Evolutionary conservation across 2,329 filamentous ascomycete genomes (phyloP), one percentile per base, ranked within the genome.

Genomic region (Furcasterigmium furcatum): DNA sequence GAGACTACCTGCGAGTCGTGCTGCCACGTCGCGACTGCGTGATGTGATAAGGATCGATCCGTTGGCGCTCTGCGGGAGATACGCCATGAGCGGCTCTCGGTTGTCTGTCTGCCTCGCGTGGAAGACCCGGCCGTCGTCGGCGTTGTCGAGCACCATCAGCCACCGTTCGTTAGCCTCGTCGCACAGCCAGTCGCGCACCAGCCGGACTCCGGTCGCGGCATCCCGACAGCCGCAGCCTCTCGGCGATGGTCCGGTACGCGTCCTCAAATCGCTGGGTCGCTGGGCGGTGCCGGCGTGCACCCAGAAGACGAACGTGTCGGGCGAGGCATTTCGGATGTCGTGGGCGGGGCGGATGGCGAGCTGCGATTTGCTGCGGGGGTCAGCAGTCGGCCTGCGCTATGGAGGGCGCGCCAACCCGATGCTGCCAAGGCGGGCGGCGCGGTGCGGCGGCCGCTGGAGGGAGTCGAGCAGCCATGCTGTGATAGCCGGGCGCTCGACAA

Each of bases 161-260:
- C 55, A 60, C 27, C 22, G 47, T 1, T 50, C 52, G 3, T 46
- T 30, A 5, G 48, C 30, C 2, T 57, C 53, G 2, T 34, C 46
- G 25, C 59, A 53, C 4, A 64, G 45, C 61, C 62, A 66, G 2
- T 5, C 38, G 41, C 57, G 61, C 2, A 63, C 54, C 5, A 62
- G n/a, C n/a, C n/a, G n/a, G n/a, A n/a, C 16, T 16, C 21, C 10
- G 13, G 9, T 25, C 19, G 21, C 14, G 4, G 5, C 19, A 10
- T 7, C 38, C 38, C 16, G 20, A 21, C 12, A 25, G 18, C 14
- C 21, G 4, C 19, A 25, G 6, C 2, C 9, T 16, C 19, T 16
- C 20, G 5, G 38, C 38, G 9, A 39, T 39, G 10, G 20, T 24
- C n/a, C 21, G 38, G 38, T 22, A 24, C 9, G 19, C 38, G 19